A percentile compares a stretch with the other conserved stretches of the same genome.
Evolutionary conservation across 805 yeast genomes (phyloP).

Genomic region (Sungouiozyma intestinalis): DNA sequence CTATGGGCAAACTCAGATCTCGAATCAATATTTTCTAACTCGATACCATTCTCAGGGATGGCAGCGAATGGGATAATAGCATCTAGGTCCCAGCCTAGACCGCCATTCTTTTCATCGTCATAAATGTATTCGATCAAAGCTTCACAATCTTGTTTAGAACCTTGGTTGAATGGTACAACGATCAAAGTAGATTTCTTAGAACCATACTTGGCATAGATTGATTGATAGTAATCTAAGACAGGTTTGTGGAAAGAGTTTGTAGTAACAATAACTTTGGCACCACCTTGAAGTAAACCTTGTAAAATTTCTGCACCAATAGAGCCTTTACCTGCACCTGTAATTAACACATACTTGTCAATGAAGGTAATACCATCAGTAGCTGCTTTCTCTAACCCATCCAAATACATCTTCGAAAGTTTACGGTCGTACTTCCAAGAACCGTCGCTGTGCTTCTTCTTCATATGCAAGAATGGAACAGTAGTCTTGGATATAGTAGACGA

Average conservation of each 20-base stretch:
- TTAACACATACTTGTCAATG: conserved; percentile 76
- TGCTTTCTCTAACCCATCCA: conserved; percentile 86
- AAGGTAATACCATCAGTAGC: conserved; percentile 91
- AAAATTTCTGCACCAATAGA: conserved; percentile 96
- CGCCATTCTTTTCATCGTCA: conserved; percentile 71
- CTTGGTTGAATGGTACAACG: conserved; percentile 98
- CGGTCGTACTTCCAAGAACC: conserved; percentile 83
- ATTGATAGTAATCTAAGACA: conserved; percentile 93
- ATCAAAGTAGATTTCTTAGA: conserved; percentile 84
- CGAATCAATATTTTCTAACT: conserved; percentile 84
- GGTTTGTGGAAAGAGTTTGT: conserved; percentile 90
- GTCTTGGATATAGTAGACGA: conserved; percentile 65
- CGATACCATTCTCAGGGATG: conserved; percentile 97
- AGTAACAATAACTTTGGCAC: conserved; percentile 94
- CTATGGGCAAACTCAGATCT: conserved; percentile 97
- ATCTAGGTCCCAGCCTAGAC: conserved; percentile 97
- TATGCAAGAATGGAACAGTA: conserved; percentile 89
- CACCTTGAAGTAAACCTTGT: conserved; percentile 92
- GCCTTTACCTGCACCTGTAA: conserved; percentile 98
- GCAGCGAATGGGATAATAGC: conserved; percentile 97
- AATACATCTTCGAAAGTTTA: conserved; percentile 61
- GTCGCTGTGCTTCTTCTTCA: conserved; percentile 62
- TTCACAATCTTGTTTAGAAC: conserved; percentile 87
- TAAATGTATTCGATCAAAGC: conserved; percentile 79
- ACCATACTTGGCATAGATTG: conserved; percentile 86